phyloP scores from a whole-genome alignment of 306 rosid genomes.

The Pyrus bretschneideri region DNA sequence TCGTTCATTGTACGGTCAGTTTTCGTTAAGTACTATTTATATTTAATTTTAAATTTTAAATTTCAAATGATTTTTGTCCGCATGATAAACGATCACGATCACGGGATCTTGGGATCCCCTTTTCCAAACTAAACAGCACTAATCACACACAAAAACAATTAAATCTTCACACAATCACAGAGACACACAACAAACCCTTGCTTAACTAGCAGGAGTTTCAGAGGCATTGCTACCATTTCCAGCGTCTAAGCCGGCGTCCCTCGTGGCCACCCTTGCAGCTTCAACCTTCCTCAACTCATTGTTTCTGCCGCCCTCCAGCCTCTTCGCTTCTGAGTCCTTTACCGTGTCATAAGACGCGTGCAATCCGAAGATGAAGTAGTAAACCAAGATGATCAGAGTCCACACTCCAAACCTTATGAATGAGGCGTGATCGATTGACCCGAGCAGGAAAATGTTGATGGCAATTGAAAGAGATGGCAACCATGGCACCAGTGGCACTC shows the following conservation, averaged over 20 bases:
- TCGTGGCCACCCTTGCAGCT: background rate
- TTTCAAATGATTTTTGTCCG: too few species aligned
- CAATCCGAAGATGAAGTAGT: slow-evolving; percentile 50
- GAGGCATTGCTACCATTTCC: background rate
- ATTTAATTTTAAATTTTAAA: too few species aligned
- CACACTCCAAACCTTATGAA: slow-evolving; percentile 48
- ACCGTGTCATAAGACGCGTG: slow-evolving; percentile 64
- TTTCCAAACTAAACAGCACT: background rate
- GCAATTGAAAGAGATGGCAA: slow-evolving; percentile 61
- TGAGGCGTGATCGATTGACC: slow-evolving; percentile 57
- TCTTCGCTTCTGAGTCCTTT: slow-evolving; percentile 15
- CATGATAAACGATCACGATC: too few species aligned
- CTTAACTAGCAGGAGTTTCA: background rate
- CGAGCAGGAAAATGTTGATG: slow-evolving; percentile 69
- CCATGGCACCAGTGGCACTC: slow-evolving; percentile 76
- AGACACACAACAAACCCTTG: background rate
- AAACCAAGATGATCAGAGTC: slow-evolving; percentile 37
- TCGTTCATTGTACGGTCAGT: too few species aligned
- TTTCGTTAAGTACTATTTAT: too few species aligned
- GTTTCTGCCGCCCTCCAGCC: background rate
- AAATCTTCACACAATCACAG: background rate
- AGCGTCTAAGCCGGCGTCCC: background rate
- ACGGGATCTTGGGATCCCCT: too few species aligned
- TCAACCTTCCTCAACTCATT: background rate
- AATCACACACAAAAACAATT: background rate